Percentiles rank a stretch among this genome's conserved stretches.
Conservation (phyloP, 2,329 filamentous ascomycete species). For the Zasmidium angulare region DNA sequence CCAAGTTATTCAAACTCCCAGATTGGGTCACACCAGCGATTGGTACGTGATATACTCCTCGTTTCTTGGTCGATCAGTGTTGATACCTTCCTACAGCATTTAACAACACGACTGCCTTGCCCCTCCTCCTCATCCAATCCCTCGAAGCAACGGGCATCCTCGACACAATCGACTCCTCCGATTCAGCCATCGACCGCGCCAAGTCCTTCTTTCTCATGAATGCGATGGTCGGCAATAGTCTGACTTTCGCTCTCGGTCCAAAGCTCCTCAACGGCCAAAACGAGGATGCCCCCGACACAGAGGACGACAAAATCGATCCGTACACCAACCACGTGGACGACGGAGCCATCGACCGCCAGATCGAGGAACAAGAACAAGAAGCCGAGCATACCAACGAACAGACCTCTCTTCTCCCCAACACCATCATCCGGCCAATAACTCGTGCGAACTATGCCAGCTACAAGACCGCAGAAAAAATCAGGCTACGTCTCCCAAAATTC, state of each 20-base stretch:
- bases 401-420: background rate
- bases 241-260: background rate
- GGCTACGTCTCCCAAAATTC: background rate
- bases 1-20: background rate
- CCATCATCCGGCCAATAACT: background rate
- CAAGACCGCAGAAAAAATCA: background rate
- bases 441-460: background rate
- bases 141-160: background rate
- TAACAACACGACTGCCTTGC: background rate
- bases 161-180: background rate
- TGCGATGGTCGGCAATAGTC: background rate
- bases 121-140: background rate
- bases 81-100: background rate
- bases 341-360: background rate
- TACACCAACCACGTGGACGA: background rate
- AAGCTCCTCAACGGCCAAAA: conserved; percentile 1
- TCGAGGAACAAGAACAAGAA: background rate
- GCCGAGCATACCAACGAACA: background rate
- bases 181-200: background rate
- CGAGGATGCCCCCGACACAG: background rate
- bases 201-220: background rate
- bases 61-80: background rate
- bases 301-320: too few relatives aligned
- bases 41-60: background rate
- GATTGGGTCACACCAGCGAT: background rate